Base-by-base conservation (phyloP, 306 rosid species). In the Trifolium subterraneum region DNA sequence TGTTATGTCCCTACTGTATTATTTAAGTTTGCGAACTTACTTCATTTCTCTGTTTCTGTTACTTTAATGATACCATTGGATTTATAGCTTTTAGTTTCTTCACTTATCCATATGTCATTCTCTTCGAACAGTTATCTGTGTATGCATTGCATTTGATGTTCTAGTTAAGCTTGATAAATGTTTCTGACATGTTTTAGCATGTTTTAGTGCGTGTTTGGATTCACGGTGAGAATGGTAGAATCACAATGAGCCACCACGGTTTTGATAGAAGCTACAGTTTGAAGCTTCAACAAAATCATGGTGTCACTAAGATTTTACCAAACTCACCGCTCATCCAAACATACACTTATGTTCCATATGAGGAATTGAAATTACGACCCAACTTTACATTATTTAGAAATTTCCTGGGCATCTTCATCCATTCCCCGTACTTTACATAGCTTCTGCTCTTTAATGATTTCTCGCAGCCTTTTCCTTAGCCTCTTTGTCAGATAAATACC, bases 401-500 rank as follows among this genome's bases (percentile, higher is more conserved):
- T n/a, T n/a, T n/a, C n/a, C n/a, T n/a, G n/a, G n/a, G n/a, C n/a
- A n/a, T n/a, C n/a, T n/a, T n/a, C n/a, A n/a, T n/a, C n/a, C n/a
- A n/a, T n/a, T n/a, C n/a, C n/a, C n/a, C n/a, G n/a, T n/a, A n/a
- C n/a, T n/a, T n/a, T n/a, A n/a, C n/a, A n/a, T 25, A 56, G 56
- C 75, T 70, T 79, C 4, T 71, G 41, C 67, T 70, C 23, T 71
- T 48, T 35, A 63, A 19, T 59, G 35, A 68, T 15, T 60, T 25
- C 62, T 80, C 12, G 15, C 9, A 14, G 45, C 39, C 14, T 51
- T 60, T 55, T 89, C 89, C 94, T 91, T 75, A 81, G 81, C 50
- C 13, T 15, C 27, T 79, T 64, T 36, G 62, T 68, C 77, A 94
- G 97, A 94, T 86, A 92, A 92, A 85, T 90, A 94, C 81, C 97